phyloP scores from a whole-genome alignment of 495 filamentous ascomycete genomes.

The Pseudevernia furfuracea region DNA sequence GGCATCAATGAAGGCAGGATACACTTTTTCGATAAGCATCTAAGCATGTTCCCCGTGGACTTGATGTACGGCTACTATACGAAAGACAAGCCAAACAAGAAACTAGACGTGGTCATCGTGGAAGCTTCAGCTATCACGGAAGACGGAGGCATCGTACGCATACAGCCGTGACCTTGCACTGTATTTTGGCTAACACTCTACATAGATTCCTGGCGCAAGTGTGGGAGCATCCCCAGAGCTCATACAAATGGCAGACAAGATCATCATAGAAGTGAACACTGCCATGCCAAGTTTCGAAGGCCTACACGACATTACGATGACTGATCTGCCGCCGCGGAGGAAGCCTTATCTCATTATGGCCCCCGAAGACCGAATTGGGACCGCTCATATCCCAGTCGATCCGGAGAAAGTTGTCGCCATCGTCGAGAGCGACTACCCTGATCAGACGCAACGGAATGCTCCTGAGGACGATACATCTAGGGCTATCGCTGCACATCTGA shows the following conservation, averaged over 20 bases:
- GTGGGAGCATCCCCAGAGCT: constrained; percentile 83
- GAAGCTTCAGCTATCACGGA: constrained; percentile 89
- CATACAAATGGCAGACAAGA: constrained; percentile 83
- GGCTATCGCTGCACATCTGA: constrained; percentile 70
- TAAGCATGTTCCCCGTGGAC: constrained; percentile 89
- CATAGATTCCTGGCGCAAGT: constrained; percentile 65
- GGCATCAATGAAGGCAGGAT: constrained; percentile 86
- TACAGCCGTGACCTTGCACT: background rate
- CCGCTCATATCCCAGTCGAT: constrained; percentile 77
- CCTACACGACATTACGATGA: constrained; percentile 85
- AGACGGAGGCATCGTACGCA: constrained; percentile 61
- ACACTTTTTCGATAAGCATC: constrained; percentile 86
- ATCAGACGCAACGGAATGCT: constrained; percentile 70
- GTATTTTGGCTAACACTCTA: background rate
- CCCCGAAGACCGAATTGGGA: constrained; percentile 73
- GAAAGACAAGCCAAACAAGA: constrained; percentile 62
- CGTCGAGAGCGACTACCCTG: constrained; percentile 75
- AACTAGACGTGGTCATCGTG: constrained; percentile 75
- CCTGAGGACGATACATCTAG: constrained; percentile 66
- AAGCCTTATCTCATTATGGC: constrained; percentile 85
- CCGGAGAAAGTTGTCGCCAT: constrained; percentile 81
- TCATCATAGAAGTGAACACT: constrained; percentile 93
- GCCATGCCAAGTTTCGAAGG: constrained; percentile 77
- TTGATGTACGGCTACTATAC: constrained; percentile 82
- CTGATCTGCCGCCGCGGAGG: constrained; percentile 66